A percentile compares a stretch with the other conserved stretches of the same genome.
Evolutionary conservation across 2,329 filamentous ascomycete genomes (phyloP).

Genomic region (Cryoendolithus antarcticus): DNA sequence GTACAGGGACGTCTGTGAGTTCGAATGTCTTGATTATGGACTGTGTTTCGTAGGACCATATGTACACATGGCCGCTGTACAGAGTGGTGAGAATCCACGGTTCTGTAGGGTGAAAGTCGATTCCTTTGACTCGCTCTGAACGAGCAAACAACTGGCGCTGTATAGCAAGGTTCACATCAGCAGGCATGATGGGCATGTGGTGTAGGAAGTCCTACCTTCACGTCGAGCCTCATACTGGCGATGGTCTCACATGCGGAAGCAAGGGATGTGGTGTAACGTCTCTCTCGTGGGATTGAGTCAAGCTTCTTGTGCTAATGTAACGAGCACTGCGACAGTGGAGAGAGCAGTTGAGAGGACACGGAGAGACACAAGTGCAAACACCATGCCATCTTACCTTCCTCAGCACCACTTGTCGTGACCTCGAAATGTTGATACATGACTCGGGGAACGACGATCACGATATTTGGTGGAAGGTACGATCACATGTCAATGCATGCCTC

Average conservation of each 20-base stretch:
- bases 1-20: slow-evolving; percentile 93
- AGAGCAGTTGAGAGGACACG: too few species aligned
- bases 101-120: slow-evolving; percentile 94
- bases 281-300: too few species aligned
- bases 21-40: slow-evolving; percentile 98
- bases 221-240: slow-evolving; percentile 43
- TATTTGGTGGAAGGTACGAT: too few species aligned
- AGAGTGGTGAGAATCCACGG: slow-evolving; percentile 92
- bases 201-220: slow-evolving; percentile 37
- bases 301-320: too few species aligned
- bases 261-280: too few species aligned
- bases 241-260: background rate
- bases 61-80: slow-evolving; percentile 97
- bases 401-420: too few species aligned
- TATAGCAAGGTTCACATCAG: slow-evolving; percentile 31
- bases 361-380: too few species aligned
- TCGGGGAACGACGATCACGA: too few species aligned
- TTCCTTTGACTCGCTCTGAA: slow-evolving; percentile 91
- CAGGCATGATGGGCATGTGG: slow-evolving; percentile 10
- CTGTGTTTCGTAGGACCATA: slow-evolving; percentile 96
- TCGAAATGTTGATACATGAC: too few species aligned
- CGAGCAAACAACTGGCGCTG: slow-evolving; percentile 75
- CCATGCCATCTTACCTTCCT: too few species aligned
- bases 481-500: too few species aligned
- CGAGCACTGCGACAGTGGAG: too few species aligned